Conservation (phyloP, 257 asterid genomes). For the Scutellaria galericulata region DNA sequence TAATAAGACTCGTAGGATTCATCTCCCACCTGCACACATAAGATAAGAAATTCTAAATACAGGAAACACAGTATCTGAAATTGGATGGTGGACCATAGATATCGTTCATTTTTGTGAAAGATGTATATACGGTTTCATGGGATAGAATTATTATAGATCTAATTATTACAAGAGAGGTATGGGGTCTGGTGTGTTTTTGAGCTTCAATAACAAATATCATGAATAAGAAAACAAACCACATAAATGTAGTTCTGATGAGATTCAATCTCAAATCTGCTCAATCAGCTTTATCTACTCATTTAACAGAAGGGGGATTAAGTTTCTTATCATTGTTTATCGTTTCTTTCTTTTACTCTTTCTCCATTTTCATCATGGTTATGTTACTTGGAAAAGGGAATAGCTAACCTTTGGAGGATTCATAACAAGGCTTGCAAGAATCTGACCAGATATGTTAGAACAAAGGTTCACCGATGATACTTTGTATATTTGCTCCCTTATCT, state of each 20-base stretch:
- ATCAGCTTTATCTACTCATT: neutral
- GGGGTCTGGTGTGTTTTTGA: too few relatives aligned
- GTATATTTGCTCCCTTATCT: conserved; percentile 85
- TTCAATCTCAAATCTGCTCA: too few relatives aligned
- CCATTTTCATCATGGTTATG: neutral
- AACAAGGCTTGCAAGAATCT: conserved; percentile 93
- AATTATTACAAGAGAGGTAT: too few relatives aligned
- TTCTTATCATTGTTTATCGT: neutral
- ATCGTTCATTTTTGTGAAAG: too few relatives aligned
- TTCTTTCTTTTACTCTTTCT: neutral
- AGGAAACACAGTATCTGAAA: neutral
- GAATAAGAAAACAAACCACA: too few relatives aligned
- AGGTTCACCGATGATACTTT: conserved; percentile 93
- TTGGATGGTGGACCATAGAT: neutral
- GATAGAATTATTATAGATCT: too few relatives aligned
- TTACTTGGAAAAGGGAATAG: neutral
- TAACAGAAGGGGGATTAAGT: neutral
- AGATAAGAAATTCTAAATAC: conserved; percentile 13
- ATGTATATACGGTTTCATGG: neutral
- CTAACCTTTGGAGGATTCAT: conserved; percentile 94
- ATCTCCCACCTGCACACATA: conserved; percentile 78
- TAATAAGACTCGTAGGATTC: conserved; percentile 82
- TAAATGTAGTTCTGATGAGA: too few relatives aligned
- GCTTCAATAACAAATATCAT: too few relatives aligned
- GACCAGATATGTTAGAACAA: conserved; percentile 95